Conservation (phyloP, 345 rosid genomes). For the Brassica juncea region DNA sequence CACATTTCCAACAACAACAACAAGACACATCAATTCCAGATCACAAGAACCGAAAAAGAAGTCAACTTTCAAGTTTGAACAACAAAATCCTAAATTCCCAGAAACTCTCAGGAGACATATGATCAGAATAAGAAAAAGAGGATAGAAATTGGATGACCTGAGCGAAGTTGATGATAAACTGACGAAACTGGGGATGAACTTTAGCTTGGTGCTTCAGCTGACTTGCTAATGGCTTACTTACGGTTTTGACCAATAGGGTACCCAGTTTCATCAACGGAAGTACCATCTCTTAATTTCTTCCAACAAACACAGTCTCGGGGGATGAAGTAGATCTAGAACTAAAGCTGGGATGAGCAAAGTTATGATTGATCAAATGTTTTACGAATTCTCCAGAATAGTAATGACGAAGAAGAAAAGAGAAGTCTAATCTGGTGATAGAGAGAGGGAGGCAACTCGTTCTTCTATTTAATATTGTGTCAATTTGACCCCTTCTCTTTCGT, state of each 20-base stretch:
- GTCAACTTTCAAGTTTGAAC: too few species aligned
- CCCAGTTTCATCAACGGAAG: conserved; percentile 75
- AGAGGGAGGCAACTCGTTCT: too few species aligned
- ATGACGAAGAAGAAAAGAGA: too few species aligned
- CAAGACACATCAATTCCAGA: neutral
- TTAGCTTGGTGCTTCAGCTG: conserved; percentile 80
- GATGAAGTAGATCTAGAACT: neutral
- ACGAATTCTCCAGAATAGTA: neutral
- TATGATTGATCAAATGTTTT: neutral
- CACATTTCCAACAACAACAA: conserved; percentile 7
- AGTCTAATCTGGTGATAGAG: too few species aligned
- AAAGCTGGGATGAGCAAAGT: neutral
- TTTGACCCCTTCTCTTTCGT: neutral
- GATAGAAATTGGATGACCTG: conserved; percentile 49
- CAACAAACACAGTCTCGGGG: neutral
- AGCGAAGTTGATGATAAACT: conserved; percentile 63
- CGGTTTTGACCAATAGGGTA: conserved; percentile 61
- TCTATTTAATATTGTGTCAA: too few species aligned
- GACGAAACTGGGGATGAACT: conserved; percentile 69
- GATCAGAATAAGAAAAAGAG: neutral
- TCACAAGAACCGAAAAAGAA: too few species aligned
- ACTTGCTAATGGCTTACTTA: conserved; percentile 72
- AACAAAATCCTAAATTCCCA: neutral
- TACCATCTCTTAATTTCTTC: conserved; percentile 46
- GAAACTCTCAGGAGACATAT: neutral